Percentiles rank a stretch among this genome's conserved stretches.
Conservation (phyloP, 306 rosid genomes). For the Cotoneaster glaucophyllus region DNA sequence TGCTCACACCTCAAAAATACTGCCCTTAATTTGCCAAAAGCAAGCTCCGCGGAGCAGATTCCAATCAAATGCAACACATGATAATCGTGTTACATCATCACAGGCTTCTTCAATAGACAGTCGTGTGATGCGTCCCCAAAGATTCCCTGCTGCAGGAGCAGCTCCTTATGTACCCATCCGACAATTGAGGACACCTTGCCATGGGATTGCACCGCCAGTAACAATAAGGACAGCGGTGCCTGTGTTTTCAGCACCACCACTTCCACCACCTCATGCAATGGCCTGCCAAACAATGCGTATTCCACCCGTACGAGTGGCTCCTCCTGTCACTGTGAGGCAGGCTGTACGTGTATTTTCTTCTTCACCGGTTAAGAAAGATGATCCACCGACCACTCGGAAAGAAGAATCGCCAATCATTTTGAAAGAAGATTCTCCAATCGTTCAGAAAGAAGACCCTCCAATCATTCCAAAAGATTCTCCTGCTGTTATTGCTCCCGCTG, state of each 20-base stretch:
- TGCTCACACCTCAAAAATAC: conserved; percentile 74
- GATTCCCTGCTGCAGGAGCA: conserved; percentile 76
- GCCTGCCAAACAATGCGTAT: conserved; percentile 42
- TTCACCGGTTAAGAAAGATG: conserved; percentile 55
- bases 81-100: conserved; percentile 27
- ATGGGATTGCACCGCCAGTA: conserved; percentile 83
- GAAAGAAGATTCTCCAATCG: conserved; percentile 34
- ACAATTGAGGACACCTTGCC: conserved; percentile 78
- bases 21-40: conserved; percentile 79
- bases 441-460: conserved; percentile 34
- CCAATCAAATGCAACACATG: conserved; percentile 31
- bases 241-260: conserved; percentile 84
- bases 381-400: conserved; percentile 20
- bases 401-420: conserved; percentile 34
- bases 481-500: conserved; percentile 9
- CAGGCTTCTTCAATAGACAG: conserved; percentile 37
- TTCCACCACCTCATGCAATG: conserved; percentile 47
- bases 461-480: conserved; percentile 19
- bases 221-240: conserved; percentile 78
- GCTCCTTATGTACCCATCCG: conserved; percentile 79
- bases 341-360: conserved; percentile 74
- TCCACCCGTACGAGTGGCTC: conserved; percentile 52
- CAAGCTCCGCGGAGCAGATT: conserved; percentile 42
- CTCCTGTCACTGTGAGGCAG: conserved; percentile 73
- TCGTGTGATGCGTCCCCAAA: conserved; percentile 46